Base-by-base conservation (phyloP, 2,329 filamentous ascomycete species). In the Colletotrichum salicis region DNA sequence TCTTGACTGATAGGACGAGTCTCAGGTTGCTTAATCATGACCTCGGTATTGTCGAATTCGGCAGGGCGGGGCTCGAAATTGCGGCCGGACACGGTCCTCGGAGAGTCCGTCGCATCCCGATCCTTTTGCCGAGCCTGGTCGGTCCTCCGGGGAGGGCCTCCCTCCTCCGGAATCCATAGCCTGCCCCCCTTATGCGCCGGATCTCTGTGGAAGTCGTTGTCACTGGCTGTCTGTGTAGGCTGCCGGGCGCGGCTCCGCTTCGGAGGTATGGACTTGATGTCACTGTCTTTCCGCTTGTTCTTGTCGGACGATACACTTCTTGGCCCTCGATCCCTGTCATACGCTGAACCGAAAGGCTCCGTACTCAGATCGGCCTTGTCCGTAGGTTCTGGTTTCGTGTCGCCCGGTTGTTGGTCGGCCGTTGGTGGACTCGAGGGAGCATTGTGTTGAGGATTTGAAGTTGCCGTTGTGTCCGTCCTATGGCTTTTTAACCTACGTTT, bases 1-100 rank as follows among this genome's bases (percentile, higher is more conserved):
- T 95, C 92, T 72, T 94, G 91, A 0, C 91, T 92, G 8, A 96
- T 95, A 0, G 90, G 88, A 0, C 91, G 83, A 0, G 91, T 93
- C 62, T 91, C 87, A 0, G 88, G 90, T 75, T 94, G 88, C 13
- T 78, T 76, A 11, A 73, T 73, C 7, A 76, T n/a, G 0, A 55
- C 27, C 1, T 69, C 59, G 0, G 31, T 27, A 0, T 59, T 54
- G 0, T 69, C 65, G 0, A 48, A 45, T 0, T 55, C 54, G 0
- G 27, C 51, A 0, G 33, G 13, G 0, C 55, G 4, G 1, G 29
- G 0, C 8, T 64, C 62, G 15, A 57, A 64, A 29, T 27, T 27
- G 24, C 24, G 24, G 24, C 24, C 19, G 2, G 13, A 15, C 10
- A 22, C 5, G 19, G 19, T 11, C 24, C 31, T 55, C n/a, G 61